Evolutionary conservation across 129 eudicot species (phyloP).

Genomic region (Pittosporum tobira): DNA sequence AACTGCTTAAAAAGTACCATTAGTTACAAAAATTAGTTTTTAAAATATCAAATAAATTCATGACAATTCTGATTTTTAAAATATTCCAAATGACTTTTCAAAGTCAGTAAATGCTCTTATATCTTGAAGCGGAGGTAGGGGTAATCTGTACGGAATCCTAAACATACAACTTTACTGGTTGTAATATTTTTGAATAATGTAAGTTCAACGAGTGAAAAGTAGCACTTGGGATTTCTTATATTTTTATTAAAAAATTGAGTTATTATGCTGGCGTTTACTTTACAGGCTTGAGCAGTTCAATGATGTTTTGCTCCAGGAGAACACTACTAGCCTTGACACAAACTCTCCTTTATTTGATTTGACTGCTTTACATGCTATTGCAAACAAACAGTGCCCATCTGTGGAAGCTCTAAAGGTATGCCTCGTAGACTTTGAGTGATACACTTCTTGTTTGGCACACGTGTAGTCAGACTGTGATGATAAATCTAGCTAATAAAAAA

Average conservation of each 20-base stretch:
- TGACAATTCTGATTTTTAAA: too few relatives aligned
- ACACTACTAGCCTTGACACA: slow-evolving; percentile 22
- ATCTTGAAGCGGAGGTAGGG: too few relatives aligned
- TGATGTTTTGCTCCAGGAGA: slow-evolving; percentile 89
- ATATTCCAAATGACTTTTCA: too few relatives aligned
- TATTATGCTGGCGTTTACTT: slow-evolving; percentile 9
- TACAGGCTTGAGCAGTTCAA: slow-evolving; percentile 97
- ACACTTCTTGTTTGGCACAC: background rate
- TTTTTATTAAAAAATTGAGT: background rate
- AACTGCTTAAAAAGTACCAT: too few relatives aligned
- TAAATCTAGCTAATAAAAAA: too few relatives aligned
- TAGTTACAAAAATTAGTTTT: too few relatives aligned
- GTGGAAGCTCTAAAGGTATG: slow-evolving; percentile 62
- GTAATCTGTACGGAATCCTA: background rate
- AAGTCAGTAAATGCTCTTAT: too few relatives aligned
- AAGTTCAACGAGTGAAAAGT: background rate
- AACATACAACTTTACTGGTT: background rate
- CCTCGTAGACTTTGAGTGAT: background rate
- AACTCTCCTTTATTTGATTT: slow-evolving; percentile 50
- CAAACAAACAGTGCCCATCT: slow-evolving; percentile 20
- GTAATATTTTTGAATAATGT: background rate
- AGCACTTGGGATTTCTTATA: background rate
- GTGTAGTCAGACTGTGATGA: background rate
- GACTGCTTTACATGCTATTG: slow-evolving; percentile 36
- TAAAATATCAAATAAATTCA: too few relatives aligned